Evolutionary conservation across 495 filamentous ascomycete genomes (phyloP).

Genomic region (Penicillium antarcticum): DNA sequence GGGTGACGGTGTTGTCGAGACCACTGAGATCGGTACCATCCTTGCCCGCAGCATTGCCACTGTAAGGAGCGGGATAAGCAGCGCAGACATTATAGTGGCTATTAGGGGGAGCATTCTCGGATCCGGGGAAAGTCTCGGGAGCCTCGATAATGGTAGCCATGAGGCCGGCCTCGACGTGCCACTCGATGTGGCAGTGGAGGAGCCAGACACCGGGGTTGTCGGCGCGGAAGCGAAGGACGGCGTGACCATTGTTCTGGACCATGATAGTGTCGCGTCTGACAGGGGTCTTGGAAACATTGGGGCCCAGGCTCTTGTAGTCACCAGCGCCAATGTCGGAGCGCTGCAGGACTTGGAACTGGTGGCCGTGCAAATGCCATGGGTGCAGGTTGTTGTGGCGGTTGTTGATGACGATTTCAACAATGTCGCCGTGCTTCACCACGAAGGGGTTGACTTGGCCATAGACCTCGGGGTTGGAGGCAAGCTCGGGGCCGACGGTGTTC

Average conservation of each 20-base stretch:
- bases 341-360: slow-evolving; percentile 48
- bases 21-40: slow-evolving; percentile 17
- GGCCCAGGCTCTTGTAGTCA: slow-evolving; percentile 31
- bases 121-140: slow-evolving; percentile 24
- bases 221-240: slow-evolving; percentile 64
- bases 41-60: slow-evolving; percentile 26
- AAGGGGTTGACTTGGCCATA: slow-evolving; percentile 42
- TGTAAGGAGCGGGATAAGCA: slow-evolving; percentile 15
- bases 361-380: slow-evolving; percentile 65
- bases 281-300: slow-evolving; percentile 18
- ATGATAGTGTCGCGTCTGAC: slow-evolving; percentile 55
- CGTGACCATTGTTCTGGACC: slow-evolving; percentile 51
- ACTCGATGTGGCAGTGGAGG: slow-evolving; percentile 82
- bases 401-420: slow-evolving; percentile 62
- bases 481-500: slow-evolving; percentile 40
- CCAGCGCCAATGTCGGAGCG: slow-evolving; percentile 43
- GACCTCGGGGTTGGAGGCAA: slow-evolving; percentile 48
- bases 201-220: slow-evolving; percentile 77
- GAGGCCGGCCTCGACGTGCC: slow-evolving; percentile 73
- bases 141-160: slow-evolving; percentile 67
- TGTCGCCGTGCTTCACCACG: slow-evolving; percentile 44
- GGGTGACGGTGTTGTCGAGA: slow-evolving; percentile 8
- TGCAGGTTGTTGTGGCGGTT: slow-evolving; percentile 61
- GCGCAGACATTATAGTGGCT: slow-evolving; percentile 22
- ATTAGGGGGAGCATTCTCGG: slow-evolving; percentile 15